Evolutionary conservation across 192 early-diverging fungal species (phyloP), one percentile per base, ranked within the genome.

Genomic region (Umbelopsis sp.): DNA sequence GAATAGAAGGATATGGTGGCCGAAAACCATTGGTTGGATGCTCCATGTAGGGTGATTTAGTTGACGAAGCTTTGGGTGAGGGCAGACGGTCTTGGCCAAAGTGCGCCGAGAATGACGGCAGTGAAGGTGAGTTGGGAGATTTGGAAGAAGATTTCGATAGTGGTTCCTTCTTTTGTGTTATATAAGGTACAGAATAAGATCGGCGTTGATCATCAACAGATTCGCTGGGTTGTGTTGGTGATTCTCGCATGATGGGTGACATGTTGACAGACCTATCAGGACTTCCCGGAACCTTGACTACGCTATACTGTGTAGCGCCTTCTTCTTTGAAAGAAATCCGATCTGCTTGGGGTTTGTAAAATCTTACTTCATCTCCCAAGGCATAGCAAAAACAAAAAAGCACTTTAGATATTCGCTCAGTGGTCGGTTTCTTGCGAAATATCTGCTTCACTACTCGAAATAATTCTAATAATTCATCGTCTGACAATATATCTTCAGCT

Each of bases 381-480:
- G 71, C 71, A 67, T 78, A 73, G 15, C 65, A 73, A 41, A 78
- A 35, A 35, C 71, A 72, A 53, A 78, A 78, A 13, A 73, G 44
- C 1, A 78, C 48, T 50, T 73, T 69, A 49, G 76, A 71, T 21
- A 78, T 47, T 66, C 68, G 67, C 2, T 78, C 76, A 25, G 72
- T 46, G 27, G 66, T 61, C 9, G 71, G 71, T 25, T 73, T 69
- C 25, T 78, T 73, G 11, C 69, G 55, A 22, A 78, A 46, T 22
- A 73, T 50, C 47, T 73, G 76, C 23, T 78, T 78, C 7, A 73
- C 70, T 20, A 73, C 50, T 55, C 68, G 76, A 70, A 78, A 78
- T 15, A 78, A 44, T 21, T 72, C 76, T 13, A 78, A 44, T 23
- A 78, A 22, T 23, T 78, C 76, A 47, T 78, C 71, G 67, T 78